Percentiles rank a stretch among this genome's conserved stretches.
Evolutionary conservation across 2,329 filamentous ascomycete genomes (phyloP).

Genomic region (Oidium heveae): DNA sequence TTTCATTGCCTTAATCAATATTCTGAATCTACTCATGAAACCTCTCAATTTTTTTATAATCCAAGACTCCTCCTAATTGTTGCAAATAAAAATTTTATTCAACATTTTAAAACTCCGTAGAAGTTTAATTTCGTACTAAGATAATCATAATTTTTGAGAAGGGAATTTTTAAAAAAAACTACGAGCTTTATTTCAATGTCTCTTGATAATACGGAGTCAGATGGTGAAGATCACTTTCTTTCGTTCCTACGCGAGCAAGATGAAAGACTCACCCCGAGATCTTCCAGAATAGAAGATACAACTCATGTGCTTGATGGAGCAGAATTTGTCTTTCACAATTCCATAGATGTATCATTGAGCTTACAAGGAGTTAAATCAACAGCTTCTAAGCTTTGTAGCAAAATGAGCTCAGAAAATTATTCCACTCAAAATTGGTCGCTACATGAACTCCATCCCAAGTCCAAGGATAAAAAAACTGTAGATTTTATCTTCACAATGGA

Average conservation of each 20-base stretch:
- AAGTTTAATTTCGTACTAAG: too few relatives aligned
- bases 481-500: slow-evolving; percentile 97
- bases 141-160: too few relatives aligned
- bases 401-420: slow-evolving; percentile 68
- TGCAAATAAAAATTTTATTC: too few relatives aligned
- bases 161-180: too few relatives aligned
- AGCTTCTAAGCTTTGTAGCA: slow-evolving; percentile 48
- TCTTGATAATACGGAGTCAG: too few relatives aligned
- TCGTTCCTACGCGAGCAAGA: slow-evolving; percentile 29
- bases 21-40: too few relatives aligned
- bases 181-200: too few relatives aligned
- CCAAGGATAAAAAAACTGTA: slow-evolving; percentile 54
- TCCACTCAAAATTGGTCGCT: slow-evolving; percentile 67
- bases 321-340: slow-evolving; percentile 72
- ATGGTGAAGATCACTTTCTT: too few relatives aligned
- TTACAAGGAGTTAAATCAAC: slow-evolving; percentile 63
- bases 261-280: slow-evolving; percentile 24
- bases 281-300: slow-evolving; percentile 36
- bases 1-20: too few relatives aligned
- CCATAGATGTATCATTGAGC: slow-evolving; percentile 76
- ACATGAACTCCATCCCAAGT: slow-evolving; percentile 72
- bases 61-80: too few relatives aligned
- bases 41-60: too few relatives aligned
- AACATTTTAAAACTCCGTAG: too few relatives aligned
- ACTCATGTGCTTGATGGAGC: slow-evolving; percentile 45